Evolutionary conservation across 2,329 filamentous ascomycete genomes (phyloP), one percentile per base, ranked within the genome.

Genomic region (Celoporthe dispersa): DNA sequence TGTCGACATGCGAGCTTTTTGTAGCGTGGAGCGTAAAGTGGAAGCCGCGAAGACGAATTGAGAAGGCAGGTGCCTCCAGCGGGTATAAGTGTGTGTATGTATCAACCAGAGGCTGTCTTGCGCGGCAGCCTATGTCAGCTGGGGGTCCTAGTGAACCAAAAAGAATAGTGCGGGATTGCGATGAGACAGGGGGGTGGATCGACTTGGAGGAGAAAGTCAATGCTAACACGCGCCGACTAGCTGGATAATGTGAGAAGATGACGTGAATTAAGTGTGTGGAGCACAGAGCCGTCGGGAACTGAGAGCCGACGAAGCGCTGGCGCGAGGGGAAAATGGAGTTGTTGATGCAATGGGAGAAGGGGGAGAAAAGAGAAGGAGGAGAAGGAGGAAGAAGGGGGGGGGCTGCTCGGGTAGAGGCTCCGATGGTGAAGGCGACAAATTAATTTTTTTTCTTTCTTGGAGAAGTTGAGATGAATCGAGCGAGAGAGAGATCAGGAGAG

Each of bases 131-230:
- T 60, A 22, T 37, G 33, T 60, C 31, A 60, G 57, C 22, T 19
- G 44, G 57, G 31, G 57, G 12, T 35, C 19, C 33, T n/a, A 37
- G 16, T 37, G 33, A 60, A 37, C 19, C 37, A 28, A 63, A 7
- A 61, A 39, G 22, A 63, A 44, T 63, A 63, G 37, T 63, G 60
- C 31, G n/a, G 9, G 60, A 19, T n/a, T 37, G 57, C 57, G 57
- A 19, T 44, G 60, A 44, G 60, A 44, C 35, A 41, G 53, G 60
- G 59, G 60, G 60, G n/a, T 62, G 60, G 60, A 37, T 39, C 60
- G 39, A 37, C 19, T 44, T 16, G 60, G n/a, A 48, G 4, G 60
- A 44, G 35, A 44, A 44, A 63, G 39, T 44, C 19, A 41, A 25
- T 63, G n/a, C 35, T n/a, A 44, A 16, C 14, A 25, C 9, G 25